Conservation (phyloP, 2,329 filamentous ascomycete species). For the Neophaeococcomyces mojaviensis region DNA sequence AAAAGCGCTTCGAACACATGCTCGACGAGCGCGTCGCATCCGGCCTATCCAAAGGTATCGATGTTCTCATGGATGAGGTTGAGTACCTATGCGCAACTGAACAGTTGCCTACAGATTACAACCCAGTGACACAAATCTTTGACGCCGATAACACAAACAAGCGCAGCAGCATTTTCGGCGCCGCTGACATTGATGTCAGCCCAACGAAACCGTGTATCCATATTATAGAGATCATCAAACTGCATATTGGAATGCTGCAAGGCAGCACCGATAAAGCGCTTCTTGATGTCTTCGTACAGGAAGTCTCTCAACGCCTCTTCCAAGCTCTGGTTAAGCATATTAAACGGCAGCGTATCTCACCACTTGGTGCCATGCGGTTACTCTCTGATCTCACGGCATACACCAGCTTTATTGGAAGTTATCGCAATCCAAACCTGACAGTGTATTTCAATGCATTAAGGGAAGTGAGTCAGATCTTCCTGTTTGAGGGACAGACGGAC, state of each 20-base stretch:
- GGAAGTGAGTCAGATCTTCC: constrained; percentile 89
- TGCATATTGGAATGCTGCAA: constrained; percentile 85
- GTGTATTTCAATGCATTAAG: constrained; percentile 87
- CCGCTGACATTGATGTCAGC: constrained; percentile 5
- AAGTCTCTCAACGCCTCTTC: constrained; percentile 89
- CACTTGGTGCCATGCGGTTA: constrained; percentile 80
- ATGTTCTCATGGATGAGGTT: constrained; percentile 96
- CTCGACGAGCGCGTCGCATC: constrained; percentile 93
- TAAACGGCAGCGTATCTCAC: constrained; percentile 87
- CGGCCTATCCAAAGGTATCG: constrained; percentile 93
- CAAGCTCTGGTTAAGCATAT: constrained; percentile 91
- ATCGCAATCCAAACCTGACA: constrained; percentile 75
- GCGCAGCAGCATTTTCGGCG: constrained; percentile 43
- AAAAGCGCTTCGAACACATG: constrained; percentile 98
- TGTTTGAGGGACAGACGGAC: constrained; percentile 62
- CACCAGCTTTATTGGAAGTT: constrained; percentile 67
- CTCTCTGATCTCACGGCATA: constrained; percentile 97
- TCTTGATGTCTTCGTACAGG: constrained; percentile 96
- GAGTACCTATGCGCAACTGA: constrained; percentile 89
- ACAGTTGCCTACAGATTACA: constrained; percentile 82
- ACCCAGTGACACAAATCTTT: constrained; percentile 48
- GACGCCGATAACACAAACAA: constrained; percentile 24
- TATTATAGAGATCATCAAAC: constrained; percentile 76
- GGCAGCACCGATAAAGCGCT: constrained; percentile 97
- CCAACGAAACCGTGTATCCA: constrained; percentile 7